phyloP scores from a whole-genome alignment of 1,284 basidiomycete genomes.

The Phenoliferia sp. region DNA sequence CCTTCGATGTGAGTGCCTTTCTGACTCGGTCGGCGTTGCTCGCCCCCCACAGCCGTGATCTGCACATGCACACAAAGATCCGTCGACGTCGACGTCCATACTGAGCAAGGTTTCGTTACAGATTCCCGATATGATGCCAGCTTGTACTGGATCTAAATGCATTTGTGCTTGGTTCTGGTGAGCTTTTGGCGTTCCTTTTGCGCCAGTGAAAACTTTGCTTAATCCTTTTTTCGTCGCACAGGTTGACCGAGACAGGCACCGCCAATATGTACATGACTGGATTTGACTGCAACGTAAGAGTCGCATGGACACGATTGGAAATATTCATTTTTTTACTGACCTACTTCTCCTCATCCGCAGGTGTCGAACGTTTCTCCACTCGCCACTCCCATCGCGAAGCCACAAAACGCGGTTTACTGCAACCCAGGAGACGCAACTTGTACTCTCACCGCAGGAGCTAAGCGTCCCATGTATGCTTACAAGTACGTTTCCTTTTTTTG shows the following conservation, averaged over 20 bases:
- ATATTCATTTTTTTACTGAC: no score
- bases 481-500: slow-evolving; percentile 2
- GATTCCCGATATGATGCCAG: slow-evolving; percentile 21
- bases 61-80: neutral
- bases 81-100: neutral
- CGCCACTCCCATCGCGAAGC: slow-evolving; percentile 6
- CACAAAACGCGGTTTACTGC: neutral
- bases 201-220: neutral
- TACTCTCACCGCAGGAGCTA: slow-evolving; percentile 9
- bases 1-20: slow-evolving; percentile 1
- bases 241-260: slow-evolving; percentile 14
- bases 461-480: slow-evolving; percentile 27
- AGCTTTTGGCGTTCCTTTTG: neutral
- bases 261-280: slow-evolving; percentile 12
- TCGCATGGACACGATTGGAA: no score
- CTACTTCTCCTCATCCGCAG: no score
- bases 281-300: slow-evolving; percentile 9
- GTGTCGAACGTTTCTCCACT: neutral
- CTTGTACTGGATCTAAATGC: slow-evolving; percentile 20
- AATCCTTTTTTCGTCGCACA: slow-evolving; percentile 13
- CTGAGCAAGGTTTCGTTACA: neutral
- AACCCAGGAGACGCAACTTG: neutral
- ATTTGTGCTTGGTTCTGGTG: neutral
- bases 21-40: neutral
- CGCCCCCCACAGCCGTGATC: neutral